Evolutionary conservation across 2,329 filamentous ascomycete genomes (phyloP).

Genomic region (Penicillium sp.): DNA sequence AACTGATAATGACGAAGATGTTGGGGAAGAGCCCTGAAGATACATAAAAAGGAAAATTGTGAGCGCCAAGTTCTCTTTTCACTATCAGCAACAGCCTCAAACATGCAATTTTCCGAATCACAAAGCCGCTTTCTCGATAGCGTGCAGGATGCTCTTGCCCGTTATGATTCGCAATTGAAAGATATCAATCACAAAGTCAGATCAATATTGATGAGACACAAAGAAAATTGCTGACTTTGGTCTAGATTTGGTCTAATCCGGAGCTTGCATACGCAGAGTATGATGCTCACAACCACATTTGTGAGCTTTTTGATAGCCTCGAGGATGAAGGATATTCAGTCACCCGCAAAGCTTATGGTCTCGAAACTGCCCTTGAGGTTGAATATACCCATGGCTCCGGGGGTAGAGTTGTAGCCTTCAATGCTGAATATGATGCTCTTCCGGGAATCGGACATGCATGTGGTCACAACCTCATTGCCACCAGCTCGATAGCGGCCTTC

Average conservation of each 20-base stretch:
- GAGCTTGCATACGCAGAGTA: conserved; percentile 54
- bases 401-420: conserved; percentile 33
- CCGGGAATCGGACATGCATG: conserved; percentile 40
- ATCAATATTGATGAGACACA: neutral
- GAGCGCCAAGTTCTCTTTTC: neutral
- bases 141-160: conserved; percentile 24
- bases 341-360: conserved; percentile 48
- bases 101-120: conserved; percentile 25
- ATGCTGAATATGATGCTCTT: conserved; percentile 43
- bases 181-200: conserved; percentile 27
- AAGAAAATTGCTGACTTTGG: neutral
- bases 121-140: conserved; percentile 26
- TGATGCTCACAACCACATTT: conserved; percentile 53
- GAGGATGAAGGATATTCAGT: conserved; percentile 44
- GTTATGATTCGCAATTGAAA: conserved; percentile 21
- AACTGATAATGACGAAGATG: neutral
- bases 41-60: neutral
- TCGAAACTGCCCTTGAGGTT: conserved; percentile 53
- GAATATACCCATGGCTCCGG: conserved; percentile 31
- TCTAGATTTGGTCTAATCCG: conserved; percentile 47
- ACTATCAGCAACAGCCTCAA: neutral
- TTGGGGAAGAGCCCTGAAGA: neutral
- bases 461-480: conserved; percentile 36
- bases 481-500: conserved; percentile 38
- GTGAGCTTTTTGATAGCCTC: conserved; percentile 37